A percentile compares a stretch with the other conserved stretches of the same genome.
These are phyloP conservation scores for Crotalaria pallida DNA, from an alignment of 306 rosid species.

Conservation along the genomic window DNA sequence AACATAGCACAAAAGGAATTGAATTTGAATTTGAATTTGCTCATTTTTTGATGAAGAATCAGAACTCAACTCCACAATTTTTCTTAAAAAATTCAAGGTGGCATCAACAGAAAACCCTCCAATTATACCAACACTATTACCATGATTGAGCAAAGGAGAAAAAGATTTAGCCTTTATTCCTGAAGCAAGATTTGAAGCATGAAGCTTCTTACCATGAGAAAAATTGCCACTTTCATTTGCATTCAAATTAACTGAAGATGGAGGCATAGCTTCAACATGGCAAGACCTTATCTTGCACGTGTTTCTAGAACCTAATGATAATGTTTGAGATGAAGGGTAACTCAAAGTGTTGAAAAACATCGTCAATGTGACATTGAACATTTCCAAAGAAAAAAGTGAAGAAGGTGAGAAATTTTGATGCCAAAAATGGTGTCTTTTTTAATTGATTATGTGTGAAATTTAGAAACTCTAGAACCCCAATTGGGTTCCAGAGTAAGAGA, in stretches of 20 bases:
- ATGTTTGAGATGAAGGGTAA: constrained; percentile 36
- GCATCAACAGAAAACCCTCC: constrained; percentile 67
- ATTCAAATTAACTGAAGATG: constrained; percentile 39
- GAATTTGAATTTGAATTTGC: constrained; percentile 13
- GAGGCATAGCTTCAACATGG: constrained; percentile 50
- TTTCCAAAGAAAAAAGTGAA: constrained; percentile 1
- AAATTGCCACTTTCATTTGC: constrained; percentile 49
- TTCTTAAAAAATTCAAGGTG: constrained; percentile 55
- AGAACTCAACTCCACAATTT: constrained; percentile 50
- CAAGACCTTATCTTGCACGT: constrained; percentile 32
- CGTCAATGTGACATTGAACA: constrained; percentile 40
- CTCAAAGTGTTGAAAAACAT: constrained; percentile 36
- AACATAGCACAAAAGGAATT: constrained; percentile 62
- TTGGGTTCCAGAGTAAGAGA: constrained; percentile 13
- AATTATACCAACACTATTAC: constrained; percentile 52
- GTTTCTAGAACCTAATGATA: constrained; percentile 34
- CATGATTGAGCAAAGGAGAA: constrained; percentile 34
- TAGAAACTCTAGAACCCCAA: constrained; percentile 21
- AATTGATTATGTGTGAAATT: neutral
- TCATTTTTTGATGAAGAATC: constrained; percentile 44
- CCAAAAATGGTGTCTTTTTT: neutral
- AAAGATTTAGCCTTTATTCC: constrained; percentile 23
- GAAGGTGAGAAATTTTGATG: neutral
- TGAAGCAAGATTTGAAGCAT: too few species aligned
- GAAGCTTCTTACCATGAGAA: constrained; percentile 25